A percentile compares a stretch with the other conserved stretches of the same genome.
Evolutionary conservation across 495 filamentous ascomycete species (phyloP).

Genomic region (Penicillium cosmopolitanum): DNA sequence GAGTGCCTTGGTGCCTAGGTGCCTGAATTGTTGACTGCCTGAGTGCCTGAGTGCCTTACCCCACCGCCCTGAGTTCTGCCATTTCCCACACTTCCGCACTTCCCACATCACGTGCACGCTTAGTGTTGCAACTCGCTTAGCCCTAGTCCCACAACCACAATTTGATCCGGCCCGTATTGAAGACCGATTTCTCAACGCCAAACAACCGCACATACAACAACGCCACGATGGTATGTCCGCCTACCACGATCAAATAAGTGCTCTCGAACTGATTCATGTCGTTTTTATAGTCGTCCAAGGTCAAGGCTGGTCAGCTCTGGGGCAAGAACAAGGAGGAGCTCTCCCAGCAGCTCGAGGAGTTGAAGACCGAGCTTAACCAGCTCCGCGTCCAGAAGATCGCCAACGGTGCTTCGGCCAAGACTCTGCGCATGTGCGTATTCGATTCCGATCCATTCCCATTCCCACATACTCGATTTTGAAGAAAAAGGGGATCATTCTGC

Average conservation of each 20-base stretch:
- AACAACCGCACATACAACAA: conserved; percentile 52
- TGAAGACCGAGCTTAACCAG: conserved; percentile 92
- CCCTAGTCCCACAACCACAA: conserved; percentile 60
- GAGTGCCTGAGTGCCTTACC: conserved; percentile 6
- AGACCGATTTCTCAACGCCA: conserved; percentile 46
- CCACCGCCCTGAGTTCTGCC: conserved; percentile 6
- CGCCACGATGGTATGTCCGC: conserved; percentile 54
- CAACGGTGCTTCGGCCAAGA: conserved; percentile 87
- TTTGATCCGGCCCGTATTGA: conserved; percentile 52
- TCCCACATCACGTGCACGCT: conserved; percentile 42
- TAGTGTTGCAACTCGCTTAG: conserved; percentile 47
- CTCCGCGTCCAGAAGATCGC: conserved; percentile 97
- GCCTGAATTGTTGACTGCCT: neutral
- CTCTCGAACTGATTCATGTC: conserved; percentile 40
- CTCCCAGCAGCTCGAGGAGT: conserved; percentile 86
- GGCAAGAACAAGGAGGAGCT: conserved; percentile 98
- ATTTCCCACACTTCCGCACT: conserved; percentile 2
- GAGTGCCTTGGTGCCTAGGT: neutral
- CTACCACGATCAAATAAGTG: conserved; percentile 7
- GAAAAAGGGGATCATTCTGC: conserved; percentile 1
- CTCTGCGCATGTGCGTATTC: conserved; percentile 89
- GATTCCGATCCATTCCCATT: conserved; percentile 22
- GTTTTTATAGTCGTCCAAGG: conserved; percentile 83
- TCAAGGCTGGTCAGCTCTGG: conserved; percentile 95
- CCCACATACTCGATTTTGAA: conserved; percentile 22